Evolutionary conservation across 1,284 basidiomycete species (phyloP).

Genomic region (Papiliotrema nemorosa): DNA sequence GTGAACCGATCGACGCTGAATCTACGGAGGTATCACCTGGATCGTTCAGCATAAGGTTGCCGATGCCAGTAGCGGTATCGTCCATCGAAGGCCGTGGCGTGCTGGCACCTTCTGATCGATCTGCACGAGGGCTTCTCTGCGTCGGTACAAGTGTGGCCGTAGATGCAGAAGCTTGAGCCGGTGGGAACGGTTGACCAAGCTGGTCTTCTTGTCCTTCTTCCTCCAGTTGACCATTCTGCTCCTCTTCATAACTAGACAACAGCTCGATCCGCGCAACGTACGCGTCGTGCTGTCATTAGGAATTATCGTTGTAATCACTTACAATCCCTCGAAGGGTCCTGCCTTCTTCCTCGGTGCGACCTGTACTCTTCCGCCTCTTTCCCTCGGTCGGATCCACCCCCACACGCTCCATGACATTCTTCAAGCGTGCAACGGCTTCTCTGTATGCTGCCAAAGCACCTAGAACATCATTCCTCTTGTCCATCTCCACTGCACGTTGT

Average conservation of each 20-base stretch:
- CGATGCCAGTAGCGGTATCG: conserved; percentile 28
- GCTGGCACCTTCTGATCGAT: conserved; percentile 5
- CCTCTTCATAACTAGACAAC: conserved; percentile 32
- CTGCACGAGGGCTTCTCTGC: too few species aligned
- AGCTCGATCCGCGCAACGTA: conserved; percentile 46
- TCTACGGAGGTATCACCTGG: conserved; percentile 1
- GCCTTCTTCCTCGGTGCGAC: conserved; percentile 46
- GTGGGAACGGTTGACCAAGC: background rate
- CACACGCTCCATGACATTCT: conserved; percentile 49
- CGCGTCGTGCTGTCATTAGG: conserved; percentile 41
- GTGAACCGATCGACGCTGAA: background rate
- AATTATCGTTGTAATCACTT: conserved; percentile 16
- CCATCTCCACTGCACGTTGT: conserved; percentile 49
- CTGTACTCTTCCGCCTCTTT: conserved; percentile 13
- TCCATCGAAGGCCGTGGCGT: conserved; percentile 29
- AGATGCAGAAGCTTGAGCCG: background rate
- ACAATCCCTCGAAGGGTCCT: conserved; percentile 48
- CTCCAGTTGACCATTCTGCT: background rate
- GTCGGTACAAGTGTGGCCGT: conserved; percentile 8
- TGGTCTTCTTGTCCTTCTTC: background rate
- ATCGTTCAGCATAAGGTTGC: conserved; percentile 30
- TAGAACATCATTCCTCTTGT: conserved; percentile 46
- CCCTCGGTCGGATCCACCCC: conserved; percentile 28
- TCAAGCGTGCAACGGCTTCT: conserved; percentile 45
- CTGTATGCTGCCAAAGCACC: conserved; percentile 46